Conservation (phyloP, 257 asterid species). For the Oldenlandia corymbosa region DNA sequence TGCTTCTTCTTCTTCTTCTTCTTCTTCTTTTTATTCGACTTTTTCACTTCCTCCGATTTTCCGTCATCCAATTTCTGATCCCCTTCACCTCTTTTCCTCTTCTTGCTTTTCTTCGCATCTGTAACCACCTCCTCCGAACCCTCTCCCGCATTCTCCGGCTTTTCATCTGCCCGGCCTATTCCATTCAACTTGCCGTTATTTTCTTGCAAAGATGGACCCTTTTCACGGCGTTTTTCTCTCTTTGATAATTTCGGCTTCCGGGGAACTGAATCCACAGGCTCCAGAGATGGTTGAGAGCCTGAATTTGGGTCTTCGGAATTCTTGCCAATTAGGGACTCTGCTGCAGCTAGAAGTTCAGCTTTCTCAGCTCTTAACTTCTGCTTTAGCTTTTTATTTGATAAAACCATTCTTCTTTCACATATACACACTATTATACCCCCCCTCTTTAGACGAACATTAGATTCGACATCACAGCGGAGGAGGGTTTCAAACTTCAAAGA, state of each 20-base stretch:
- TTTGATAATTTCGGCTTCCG: slow-evolving; percentile 40
- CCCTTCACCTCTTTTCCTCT: slow-evolving; percentile 35
- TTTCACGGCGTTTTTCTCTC: slow-evolving; percentile 52
- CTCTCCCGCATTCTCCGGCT: slow-evolving; percentile 19
- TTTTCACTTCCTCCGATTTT: slow-evolving; percentile 28
- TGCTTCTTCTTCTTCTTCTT: slow-evolving; percentile 15
- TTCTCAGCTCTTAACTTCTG: slow-evolving; percentile 64
- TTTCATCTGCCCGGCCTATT: slow-evolving; percentile 21
- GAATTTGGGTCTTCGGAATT: slow-evolving; percentile 17
- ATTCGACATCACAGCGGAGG: background rate
- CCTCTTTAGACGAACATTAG: background rate
- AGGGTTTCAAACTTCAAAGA: no score
- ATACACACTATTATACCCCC: no score
- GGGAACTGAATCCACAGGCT: slow-evolving; percentile 16
- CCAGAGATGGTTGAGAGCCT: slow-evolving; percentile 20
- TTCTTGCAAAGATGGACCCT: slow-evolving; percentile 25
- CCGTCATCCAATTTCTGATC: slow-evolving; percentile 24
- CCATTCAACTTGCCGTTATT: slow-evolving; percentile 20
- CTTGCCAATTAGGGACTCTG: slow-evolving; percentile 8
- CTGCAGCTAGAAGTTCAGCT: slow-evolving; percentile 38
- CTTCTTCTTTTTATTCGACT: slow-evolving; percentile 30
- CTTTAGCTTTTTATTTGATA: slow-evolving; percentile 81
- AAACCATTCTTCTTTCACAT: slow-evolving; percentile 36
- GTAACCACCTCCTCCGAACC: slow-evolving; percentile 19
- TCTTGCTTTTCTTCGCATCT: slow-evolving; percentile 33